Conservation (phyloP, 2,329 filamentous ascomycete species). For the Colletotrichum salicis region DNA sequence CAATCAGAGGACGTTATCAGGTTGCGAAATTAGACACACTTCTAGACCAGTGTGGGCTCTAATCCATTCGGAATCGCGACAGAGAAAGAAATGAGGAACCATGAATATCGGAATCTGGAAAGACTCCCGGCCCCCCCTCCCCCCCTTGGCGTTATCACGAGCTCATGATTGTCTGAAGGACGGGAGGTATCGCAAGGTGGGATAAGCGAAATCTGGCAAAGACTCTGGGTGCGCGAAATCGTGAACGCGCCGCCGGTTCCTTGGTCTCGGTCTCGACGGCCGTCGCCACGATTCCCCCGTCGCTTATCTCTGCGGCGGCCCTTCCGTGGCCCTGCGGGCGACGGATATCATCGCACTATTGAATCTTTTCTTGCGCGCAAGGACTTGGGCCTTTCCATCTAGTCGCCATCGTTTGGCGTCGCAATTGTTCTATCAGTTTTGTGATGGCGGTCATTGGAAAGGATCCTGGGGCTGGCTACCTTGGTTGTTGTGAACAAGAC, state of each 20-base stretch:
- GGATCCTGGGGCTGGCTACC: not conserved
- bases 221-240: not conserved
- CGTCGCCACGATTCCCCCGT: not conserved
- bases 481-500: not conserved
- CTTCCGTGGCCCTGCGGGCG: too few relatives aligned
- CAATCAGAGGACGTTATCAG: not conserved
- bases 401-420: too few relatives aligned
- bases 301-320: slow-evolving; percentile 21
- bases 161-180: not conserved
- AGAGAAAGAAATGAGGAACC: not conserved
- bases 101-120: not conserved
- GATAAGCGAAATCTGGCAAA: not conserved
- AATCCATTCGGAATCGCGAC: not conserved
- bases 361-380: too few relatives aligned
- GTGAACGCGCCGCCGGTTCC: not conserved
- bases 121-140: too few relatives aligned
- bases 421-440: not conserved
- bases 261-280: not conserved
- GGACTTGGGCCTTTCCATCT: too few relatives aligned
- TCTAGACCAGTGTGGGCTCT: not conserved
- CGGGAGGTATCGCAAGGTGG: not conserved
- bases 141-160: not conserved
- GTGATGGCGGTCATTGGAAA: not conserved
- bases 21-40: not conserved
- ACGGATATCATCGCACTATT: too few relatives aligned